A percentile compares a stretch with the other conserved stretches of the same genome.
Conservation (phyloP, 2,329 filamentous ascomycete species). For the Hysterium pulicare region DNA sequence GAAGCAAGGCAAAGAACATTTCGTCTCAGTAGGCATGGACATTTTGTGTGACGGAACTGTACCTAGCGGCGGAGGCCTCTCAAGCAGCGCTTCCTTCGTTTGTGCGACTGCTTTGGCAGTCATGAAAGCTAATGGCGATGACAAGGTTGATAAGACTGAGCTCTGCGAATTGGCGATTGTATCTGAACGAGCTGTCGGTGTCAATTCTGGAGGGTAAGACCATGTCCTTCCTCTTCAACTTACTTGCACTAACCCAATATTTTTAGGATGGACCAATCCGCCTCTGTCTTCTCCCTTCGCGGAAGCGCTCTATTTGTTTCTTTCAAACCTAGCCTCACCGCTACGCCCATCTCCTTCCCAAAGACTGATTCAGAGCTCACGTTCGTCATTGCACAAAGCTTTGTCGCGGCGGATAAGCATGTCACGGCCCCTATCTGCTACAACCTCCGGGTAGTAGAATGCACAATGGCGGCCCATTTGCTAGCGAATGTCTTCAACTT, state of each 20-base stretch:
- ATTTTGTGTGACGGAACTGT: conserved; percentile 89
- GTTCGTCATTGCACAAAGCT: conserved; percentile 92
- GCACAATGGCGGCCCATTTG: conserved; percentile 76
- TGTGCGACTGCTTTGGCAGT: conserved; percentile 86
- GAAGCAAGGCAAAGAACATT: conserved; percentile 58
- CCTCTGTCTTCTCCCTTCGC: conserved; percentile 86
- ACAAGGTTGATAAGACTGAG: conserved; percentile 81
- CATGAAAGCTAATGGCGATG: conserved; percentile 78
- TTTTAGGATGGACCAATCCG: conserved; percentile 88
- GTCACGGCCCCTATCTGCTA: conserved; percentile 92
- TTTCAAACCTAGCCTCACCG: conserved; percentile 76
- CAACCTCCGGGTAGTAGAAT: conserved; percentile 95
- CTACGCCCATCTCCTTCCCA: conserved; percentile 77
- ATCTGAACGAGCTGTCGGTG: conserved; percentile 88
- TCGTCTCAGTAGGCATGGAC: conserved; percentile 74
- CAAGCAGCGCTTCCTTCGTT: conserved; percentile 90
- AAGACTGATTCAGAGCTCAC: conserved; percentile 76
- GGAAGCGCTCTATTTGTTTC: conserved; percentile 86
- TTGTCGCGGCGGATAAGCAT: conserved; percentile 91
- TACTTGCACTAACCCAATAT: conserved; percentile 17
- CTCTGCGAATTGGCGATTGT: conserved; percentile 91
- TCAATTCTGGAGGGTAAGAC: conserved; percentile 89
- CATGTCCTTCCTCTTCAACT: neutral
- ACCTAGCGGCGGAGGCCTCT: conserved; percentile 85
- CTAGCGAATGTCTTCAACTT: conserved; percentile 59